Evolutionary conservation across 208 protist species (phyloP).

Genomic region (Porcisia hertigi): DNA sequence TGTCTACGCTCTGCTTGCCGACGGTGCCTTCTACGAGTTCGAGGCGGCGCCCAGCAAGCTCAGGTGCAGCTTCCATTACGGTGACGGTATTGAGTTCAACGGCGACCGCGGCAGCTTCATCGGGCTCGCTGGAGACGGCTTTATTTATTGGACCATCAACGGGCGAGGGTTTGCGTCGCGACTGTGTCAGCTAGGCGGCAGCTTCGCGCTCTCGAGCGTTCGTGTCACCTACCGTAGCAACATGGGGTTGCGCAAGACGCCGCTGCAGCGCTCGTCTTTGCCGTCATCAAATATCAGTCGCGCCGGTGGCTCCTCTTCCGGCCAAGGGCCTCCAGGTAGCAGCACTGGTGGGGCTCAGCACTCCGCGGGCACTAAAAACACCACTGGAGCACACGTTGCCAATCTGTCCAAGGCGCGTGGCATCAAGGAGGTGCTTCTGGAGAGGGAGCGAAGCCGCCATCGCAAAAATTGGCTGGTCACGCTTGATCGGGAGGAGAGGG

Average conservation of each 20-base stretch:
- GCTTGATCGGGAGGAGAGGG: constrained; percentile 37
- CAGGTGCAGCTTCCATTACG: constrained; percentile 68
- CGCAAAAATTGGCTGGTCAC: constrained; percentile 30
- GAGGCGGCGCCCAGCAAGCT: constrained; percentile 64
- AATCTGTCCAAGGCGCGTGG: constrained; percentile 30
- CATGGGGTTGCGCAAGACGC: constrained; percentile 28
- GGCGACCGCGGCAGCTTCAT: constrained; percentile 65
- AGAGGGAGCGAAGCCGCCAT: constrained; percentile 39
- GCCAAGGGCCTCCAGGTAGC: not conserved
- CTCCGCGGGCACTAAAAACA: constrained; percentile 1
- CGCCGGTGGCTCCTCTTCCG: not conserved
- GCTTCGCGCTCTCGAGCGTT: constrained; percentile 57
- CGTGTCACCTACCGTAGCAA: constrained; percentile 58
- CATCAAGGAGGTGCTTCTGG: constrained; percentile 53
- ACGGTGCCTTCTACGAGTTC: constrained; percentile 78
- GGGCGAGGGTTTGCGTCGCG: constrained; percentile 57
- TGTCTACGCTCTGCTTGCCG: constrained; percentile 58
- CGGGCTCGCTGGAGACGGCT: constrained; percentile 74
- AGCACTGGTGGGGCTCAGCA: not conserved
- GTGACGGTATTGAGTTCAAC: constrained; percentile 77
- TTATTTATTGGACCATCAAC: constrained; percentile 71
- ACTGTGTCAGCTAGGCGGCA: constrained; percentile 65
- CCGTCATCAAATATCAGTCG: not conserved
- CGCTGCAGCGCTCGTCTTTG: constrained; percentile 24
- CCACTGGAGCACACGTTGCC: not conserved